These are phyloP conservation scores for Biancaea sappan DNA, from an alignment of 306 rosid genomes.

Conservation along the genomic window DNA sequence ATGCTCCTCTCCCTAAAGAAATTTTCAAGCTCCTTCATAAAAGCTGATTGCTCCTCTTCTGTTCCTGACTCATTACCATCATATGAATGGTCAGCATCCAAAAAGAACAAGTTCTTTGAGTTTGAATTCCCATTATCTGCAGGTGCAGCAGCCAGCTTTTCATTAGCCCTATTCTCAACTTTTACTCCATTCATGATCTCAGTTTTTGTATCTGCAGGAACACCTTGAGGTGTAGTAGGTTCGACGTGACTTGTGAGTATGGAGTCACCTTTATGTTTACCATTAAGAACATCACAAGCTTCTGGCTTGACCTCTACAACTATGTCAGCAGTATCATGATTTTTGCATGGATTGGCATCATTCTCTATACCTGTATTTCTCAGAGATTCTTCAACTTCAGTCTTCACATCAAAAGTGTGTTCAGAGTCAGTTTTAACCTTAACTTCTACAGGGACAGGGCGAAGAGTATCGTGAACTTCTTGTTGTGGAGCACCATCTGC, in stretches of 20 bases:
- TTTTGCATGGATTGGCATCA: conserved; percentile 28
- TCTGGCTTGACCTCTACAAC: conserved; percentile 50
- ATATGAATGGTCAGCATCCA: conserved; percentile 60
- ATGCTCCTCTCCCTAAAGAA: conserved; percentile 88
- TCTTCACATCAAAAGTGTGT: conserved; percentile 38
- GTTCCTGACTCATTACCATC: conserved; percentile 92
- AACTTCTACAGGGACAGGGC: conserved; percentile 34
- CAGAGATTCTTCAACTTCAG: conserved; percentile 40
- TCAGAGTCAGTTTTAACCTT: conserved; percentile 35
- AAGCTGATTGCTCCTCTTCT: conserved; percentile 84
- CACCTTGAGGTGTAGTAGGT: conserved; percentile 38
- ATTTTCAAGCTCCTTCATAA: conserved; percentile 84
- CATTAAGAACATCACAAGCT: conserved; percentile 43
- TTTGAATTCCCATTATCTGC: conserved; percentile 58
- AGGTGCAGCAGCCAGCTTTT: conserved; percentile 47
- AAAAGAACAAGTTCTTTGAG: conserved; percentile 51
- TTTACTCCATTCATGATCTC: conserved; percentile 44
- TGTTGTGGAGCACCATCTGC: conserved; percentile 27
- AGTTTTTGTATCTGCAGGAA: conserved; percentile 43
- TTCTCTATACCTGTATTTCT: conserved; percentile 27
- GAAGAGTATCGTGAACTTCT: conserved; percentile 36
- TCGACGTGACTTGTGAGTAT: conserved; percentile 36
- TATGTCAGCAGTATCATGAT: conserved; percentile 32
- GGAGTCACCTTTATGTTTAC: conserved; percentile 40
- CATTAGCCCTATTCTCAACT: conserved; percentile 48